Base-by-base conservation (phyloP, 2,329 filamentous ascomycete species). In the Aspergillus sp. region DNA sequence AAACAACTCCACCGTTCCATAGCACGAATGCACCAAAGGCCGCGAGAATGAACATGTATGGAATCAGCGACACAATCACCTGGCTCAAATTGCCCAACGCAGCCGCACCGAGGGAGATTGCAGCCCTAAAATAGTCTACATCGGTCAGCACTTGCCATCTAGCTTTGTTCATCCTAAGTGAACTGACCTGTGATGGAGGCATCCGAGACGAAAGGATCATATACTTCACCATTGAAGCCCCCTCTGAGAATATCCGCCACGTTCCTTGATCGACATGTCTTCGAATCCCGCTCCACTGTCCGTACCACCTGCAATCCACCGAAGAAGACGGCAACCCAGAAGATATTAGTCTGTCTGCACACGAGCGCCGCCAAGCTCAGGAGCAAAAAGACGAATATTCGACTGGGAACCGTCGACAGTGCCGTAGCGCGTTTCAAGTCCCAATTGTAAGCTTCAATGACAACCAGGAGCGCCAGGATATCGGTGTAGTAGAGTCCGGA, bases 401-500 rank as follows among this genome's bases (percentile, higher is more conserved):
- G 59, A 13, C 62, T 52, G 11, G 65, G 51, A 9, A 58, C 29
- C 52, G 60, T 56, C 16, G 57, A 57, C 34, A 46, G 55, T 34
- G 56, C 53, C 40, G 56, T 54, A 20, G 60, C 62, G 44, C 69
- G 72, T 47, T 74, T 66, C 23, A 80, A 61, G 45, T 77, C 75
- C 60, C 71, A 72, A 40, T 81, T 75, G 65, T 92, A 94, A 1
- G 85, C 83, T 2, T 84, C 68, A 7, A 97, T 74, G 0, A 97
- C 89, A 1, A 85, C 80, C 6, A 89, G 77, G 0, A 91, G 89
- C 0, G 93, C 95, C 47, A 89, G 79, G 2, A 97, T 82, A 70
- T 99, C 94, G 0, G 94, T 99, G 70, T 99, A 99, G 71, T 96
- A 99, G 6, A 99, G 77, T 0, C 85, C 91, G 0, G 91, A 94